phyloP scores from a whole-genome alignment of 345 rosid genomes.

The Heritiera littoralis region DNA sequence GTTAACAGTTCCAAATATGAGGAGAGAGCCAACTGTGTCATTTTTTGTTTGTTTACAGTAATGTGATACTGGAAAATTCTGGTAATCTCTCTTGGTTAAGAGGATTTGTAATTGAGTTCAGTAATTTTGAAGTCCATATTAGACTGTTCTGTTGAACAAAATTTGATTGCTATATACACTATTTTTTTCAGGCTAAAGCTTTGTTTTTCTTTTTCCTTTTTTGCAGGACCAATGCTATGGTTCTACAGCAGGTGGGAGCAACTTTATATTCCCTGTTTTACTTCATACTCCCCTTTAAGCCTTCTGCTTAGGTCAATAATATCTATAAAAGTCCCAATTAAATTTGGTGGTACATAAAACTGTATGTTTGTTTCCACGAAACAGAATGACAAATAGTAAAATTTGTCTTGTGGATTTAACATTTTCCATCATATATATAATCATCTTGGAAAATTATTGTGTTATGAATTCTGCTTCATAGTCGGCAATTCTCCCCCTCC shows the following conservation, averaged over 20 bases:
- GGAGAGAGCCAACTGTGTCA: background rate
- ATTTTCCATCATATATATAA: background rate
- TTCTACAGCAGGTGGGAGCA: slow-evolving; percentile 25
- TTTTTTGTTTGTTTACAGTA: background rate
- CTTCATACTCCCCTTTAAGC: background rate
- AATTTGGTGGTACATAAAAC: background rate
- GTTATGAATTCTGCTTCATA: background rate
- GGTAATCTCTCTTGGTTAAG: background rate
- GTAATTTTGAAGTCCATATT: background rate
- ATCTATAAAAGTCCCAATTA: background rate
- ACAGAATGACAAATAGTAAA: background rate
- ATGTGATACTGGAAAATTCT: background rate
- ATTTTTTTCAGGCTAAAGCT: background rate
- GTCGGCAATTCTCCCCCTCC: background rate
- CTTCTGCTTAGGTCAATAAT: background rate
- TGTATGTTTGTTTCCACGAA: slow-evolving; percentile 15
- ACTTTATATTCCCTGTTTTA: background rate
- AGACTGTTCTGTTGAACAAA: too few relatives aligned
- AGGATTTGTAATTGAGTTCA: background rate
- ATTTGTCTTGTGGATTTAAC: background rate
- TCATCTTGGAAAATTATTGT: background rate
- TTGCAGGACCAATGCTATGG: background rate
- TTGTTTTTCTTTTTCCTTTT: background rate
- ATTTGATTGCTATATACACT: background rate
- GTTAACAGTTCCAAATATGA: background rate